phyloP scores from a whole-genome alignment of 2,329 filamentous ascomycete species.

The Fusarium chaquense region DNA sequence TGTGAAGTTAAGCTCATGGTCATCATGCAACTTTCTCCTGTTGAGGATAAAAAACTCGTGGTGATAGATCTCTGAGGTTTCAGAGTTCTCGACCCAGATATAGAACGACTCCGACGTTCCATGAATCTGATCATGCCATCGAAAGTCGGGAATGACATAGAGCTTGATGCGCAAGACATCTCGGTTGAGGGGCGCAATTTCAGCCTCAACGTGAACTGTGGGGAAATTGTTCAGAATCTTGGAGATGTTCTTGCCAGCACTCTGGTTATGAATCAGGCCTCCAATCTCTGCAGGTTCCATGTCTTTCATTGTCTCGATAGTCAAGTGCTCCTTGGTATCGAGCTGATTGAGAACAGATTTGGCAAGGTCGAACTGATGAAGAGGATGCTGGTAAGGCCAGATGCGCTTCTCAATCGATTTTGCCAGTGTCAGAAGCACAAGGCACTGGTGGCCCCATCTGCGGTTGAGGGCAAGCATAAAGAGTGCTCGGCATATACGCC shows the following conservation, averaged over 20 bases:
- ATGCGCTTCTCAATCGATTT: slow-evolving; percentile 97
- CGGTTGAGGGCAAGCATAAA: slow-evolving; percentile 98
- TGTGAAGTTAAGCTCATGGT: slow-evolving; percentile 98
- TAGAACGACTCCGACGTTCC: slow-evolving; percentile 97
- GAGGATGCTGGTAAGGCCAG: slow-evolving; percentile 94
- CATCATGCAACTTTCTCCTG: slow-evolving; percentile 88
- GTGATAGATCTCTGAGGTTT: slow-evolving; percentile 97
- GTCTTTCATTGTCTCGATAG: slow-evolving; percentile 86
- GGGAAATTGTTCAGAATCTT: slow-evolving; percentile 92
- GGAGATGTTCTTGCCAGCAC: slow-evolving; percentile 84
- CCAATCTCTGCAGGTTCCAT: slow-evolving; percentile 96
- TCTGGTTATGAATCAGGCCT: slow-evolving; percentile 87
- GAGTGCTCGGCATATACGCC: slow-evolving; percentile 90
- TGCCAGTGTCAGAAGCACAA: slow-evolving; percentile 89
- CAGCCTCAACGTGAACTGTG: slow-evolving; percentile 88
- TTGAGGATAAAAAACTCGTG: slow-evolving; percentile 97
- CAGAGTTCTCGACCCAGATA: slow-evolving; percentile 99
- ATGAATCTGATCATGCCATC: slow-evolving; percentile 93
- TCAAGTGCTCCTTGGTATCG: slow-evolving; percentile 80
- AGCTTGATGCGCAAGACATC: slow-evolving; percentile 94
- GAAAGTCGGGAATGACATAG: slow-evolving; percentile 87
- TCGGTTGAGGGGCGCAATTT: slow-evolving; percentile 94
- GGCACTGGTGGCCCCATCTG: slow-evolving; percentile 94
- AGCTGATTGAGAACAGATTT: slow-evolving; percentile 85
- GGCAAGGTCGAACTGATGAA: slow-evolving; percentile 94